phyloP scores from a whole-genome alignment of 768 basidiomycete genomes.

The Pilatotrama ljubarskyi region DNA sequence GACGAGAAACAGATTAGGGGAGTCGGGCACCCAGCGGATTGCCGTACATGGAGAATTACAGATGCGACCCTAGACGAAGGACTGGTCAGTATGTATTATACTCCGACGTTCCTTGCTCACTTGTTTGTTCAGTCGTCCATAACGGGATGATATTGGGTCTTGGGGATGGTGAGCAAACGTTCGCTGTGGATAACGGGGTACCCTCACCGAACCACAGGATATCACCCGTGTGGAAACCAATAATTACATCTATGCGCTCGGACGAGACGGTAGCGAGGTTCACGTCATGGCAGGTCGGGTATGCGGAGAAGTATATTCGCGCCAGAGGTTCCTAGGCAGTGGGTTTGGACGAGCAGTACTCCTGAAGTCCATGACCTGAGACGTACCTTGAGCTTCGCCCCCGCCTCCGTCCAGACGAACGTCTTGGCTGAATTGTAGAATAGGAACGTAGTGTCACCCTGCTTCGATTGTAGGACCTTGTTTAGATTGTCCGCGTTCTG shows the following conservation, averaged over 20 bases:
- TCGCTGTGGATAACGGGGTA: constrained; percentile 6
- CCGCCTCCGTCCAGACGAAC: constrained; percentile 84
- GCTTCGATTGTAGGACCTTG: constrained; percentile 70
- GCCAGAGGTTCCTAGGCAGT: constrained; percentile 75
- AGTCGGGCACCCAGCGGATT: constrained; percentile 86
- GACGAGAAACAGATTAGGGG: constrained; percentile 78
- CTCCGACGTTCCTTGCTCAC: constrained; percentile 35
- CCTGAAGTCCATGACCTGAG: background rate
- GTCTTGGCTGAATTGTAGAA: constrained; percentile 89
- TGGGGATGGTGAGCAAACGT: background rate
- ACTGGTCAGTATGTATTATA: background rate
- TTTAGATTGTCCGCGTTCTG: constrained; percentile 78
- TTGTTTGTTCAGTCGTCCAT: constrained; percentile 87
- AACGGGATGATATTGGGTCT: constrained; percentile 82
- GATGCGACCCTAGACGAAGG: constrained; percentile 63
- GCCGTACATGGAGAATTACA: constrained; percentile 82
- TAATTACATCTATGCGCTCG: constrained; percentile 81
- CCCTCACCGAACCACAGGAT: constrained; percentile 87
- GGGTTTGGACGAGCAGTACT: constrained; percentile 7
- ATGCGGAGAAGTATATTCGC: constrained; percentile 79
- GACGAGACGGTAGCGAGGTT: constrained; percentile 76
- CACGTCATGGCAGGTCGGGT: constrained; percentile 90
- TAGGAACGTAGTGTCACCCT: constrained; percentile 82
- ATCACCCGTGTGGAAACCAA: constrained; percentile 95
- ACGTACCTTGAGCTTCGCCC: constrained; percentile 79